A percentile compares a stretch with the other conserved stretches of the same genome.
These are phyloP conservation scores for Cyclotella kingstonii DNA, from an alignment of 108 stramenopile genomes.

Conservation along the genomic window DNA sequence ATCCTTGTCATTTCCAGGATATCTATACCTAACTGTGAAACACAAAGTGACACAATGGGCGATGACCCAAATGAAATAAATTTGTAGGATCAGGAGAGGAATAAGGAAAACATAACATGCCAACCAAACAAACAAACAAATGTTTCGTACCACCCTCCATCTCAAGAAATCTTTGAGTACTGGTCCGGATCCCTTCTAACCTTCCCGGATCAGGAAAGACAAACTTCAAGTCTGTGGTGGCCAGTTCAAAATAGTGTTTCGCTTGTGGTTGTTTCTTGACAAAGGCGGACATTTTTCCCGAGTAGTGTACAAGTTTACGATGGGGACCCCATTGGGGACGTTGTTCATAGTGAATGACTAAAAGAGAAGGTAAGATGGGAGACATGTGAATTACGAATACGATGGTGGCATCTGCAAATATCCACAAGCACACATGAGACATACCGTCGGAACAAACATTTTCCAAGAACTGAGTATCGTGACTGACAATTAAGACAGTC, in stretches of 20 bases:
- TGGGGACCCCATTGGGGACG: slow-evolving; percentile 85
- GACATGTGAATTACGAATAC: too few relatives aligned
- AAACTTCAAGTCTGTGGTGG: slow-evolving; percentile 85
- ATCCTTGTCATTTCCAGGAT: slow-evolving; percentile 71
- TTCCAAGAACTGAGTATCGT: slow-evolving; percentile 95
- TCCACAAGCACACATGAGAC: too few relatives aligned
- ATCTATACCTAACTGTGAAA: slow-evolving; percentile 71
- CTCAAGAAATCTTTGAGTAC: slow-evolving; percentile 95
- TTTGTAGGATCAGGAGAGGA: not conserved
- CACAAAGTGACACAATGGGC: too few relatives aligned
- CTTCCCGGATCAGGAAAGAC: slow-evolving; percentile 88
- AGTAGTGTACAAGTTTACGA: slow-evolving; percentile 91
- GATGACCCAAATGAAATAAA: not conserved
- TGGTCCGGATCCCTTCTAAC: slow-evolving; percentile 91
- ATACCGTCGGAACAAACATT: slow-evolving; percentile 82
- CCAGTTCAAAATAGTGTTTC: slow-evolving; percentile 94
- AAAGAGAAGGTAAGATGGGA: too few relatives aligned
- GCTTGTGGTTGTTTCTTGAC: slow-evolving; percentile 92
- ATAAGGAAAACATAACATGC: not conserved
- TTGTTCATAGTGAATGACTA: slow-evolving; percentile 94
- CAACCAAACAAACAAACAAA: not conserved
- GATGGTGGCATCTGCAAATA: too few relatives aligned
- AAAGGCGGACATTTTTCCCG: slow-evolving; percentile 85
- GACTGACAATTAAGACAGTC: slow-evolving; percentile 88
- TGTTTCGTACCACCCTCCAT: slow-evolving; percentile 56